These are phyloP conservation scores for Sporothrix inflata DNA, from an alignment of 2,329 filamentous ascomycete species.

Conservation along the genomic window DNA sequence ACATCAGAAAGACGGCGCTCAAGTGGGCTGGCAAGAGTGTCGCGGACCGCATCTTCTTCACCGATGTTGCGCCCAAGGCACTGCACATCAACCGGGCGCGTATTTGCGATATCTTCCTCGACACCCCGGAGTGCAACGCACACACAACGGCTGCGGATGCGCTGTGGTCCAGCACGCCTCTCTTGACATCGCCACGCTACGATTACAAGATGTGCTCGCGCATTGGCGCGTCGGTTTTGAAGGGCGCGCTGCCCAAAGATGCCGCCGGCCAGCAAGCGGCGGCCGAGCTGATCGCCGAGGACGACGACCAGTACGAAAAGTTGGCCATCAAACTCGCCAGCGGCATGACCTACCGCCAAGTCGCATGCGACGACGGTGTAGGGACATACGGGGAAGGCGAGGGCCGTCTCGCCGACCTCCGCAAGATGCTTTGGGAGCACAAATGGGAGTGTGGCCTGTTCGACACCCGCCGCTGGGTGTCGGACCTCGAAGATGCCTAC, in stretches of 20 bases:
- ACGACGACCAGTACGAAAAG: slow-evolving; percentile 83
- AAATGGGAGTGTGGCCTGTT: slow-evolving; percentile 89
- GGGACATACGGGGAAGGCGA: slow-evolving; percentile 54
- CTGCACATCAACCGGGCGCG: slow-evolving; percentile 90
- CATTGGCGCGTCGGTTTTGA: slow-evolving; percentile 94
- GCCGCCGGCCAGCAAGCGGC: slow-evolving; percentile 69
- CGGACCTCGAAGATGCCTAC: slow-evolving; percentile 86
- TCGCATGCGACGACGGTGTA: slow-evolving; percentile 24
- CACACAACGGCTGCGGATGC: slow-evolving; percentile 97
- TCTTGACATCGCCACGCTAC: slow-evolving; percentile 88
- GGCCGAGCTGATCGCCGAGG: slow-evolving; percentile 73
- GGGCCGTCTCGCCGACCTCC: slow-evolving; percentile 77
- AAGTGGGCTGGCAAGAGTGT: slow-evolving; percentile 85
- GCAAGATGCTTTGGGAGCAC: slow-evolving; percentile 78
- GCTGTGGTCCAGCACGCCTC: slow-evolving; percentile 91
- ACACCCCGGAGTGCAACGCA: slow-evolving; percentile 97
- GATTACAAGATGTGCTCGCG: slow-evolving; percentile 98
- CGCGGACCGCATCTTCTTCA: slow-evolving; percentile 86
- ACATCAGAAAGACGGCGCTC: slow-evolving; percentile 77
- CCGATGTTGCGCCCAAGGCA: slow-evolving; percentile 93
- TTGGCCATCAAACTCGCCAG: slow-evolving; percentile 70
- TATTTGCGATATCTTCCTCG: slow-evolving; percentile 91
- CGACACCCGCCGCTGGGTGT: slow-evolving; percentile 88
- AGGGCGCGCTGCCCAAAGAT: slow-evolving; percentile 78
- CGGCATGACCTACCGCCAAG: slow-evolving; percentile 61